phyloP scores from a whole-genome alignment of 1,284 basidiomycete species.

The Tilletia walkeri region DNA sequence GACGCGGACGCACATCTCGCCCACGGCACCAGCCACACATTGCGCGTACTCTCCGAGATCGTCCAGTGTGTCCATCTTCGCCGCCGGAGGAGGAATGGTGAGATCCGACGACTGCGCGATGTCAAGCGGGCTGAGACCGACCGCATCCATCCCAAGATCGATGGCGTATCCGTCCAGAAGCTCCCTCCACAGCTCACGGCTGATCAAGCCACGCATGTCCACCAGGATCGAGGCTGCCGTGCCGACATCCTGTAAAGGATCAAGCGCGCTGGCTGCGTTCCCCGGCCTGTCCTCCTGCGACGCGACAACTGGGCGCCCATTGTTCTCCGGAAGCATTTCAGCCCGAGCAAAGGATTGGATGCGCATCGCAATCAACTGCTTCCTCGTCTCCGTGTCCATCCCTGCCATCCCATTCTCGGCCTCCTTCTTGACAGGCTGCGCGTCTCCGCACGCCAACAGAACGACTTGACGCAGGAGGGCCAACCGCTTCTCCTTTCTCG shows the following conservation, averaged over 20 bases:
- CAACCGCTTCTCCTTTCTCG: constrained; percentile 53
- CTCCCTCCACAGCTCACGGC: constrained; percentile 39
- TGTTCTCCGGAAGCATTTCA: neutral
- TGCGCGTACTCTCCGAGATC: constrained; percentile 45
- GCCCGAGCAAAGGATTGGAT: constrained; percentile 13
- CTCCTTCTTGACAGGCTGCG: neutral
- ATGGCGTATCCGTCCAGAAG: constrained; percentile 41
- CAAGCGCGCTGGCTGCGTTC: neutral
- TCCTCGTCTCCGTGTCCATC: neutral
- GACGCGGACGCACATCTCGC: constrained; percentile 47
- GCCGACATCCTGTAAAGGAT: constrained; percentile 23
- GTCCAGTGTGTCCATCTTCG: constrained; percentile 27
- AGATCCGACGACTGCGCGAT: neutral
- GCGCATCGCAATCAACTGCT: constrained; percentile 12
- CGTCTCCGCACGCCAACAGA: constrained; percentile 12
- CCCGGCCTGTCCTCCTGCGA: neutral
- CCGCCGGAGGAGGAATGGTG: neutral
- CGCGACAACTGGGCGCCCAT: neutral
- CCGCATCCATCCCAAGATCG: constrained; percentile 31
- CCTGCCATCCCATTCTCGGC: neutral
- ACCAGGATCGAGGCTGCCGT: constrained; percentile 37
- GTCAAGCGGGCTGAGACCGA: neutral
- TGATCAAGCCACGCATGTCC: constrained; percentile 36
- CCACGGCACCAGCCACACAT: constrained; percentile 44
- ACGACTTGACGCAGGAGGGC: constrained; percentile 26